Percentiles rank a stretch among this genome's conserved stretches.
These are phyloP conservation scores for Pseudognaphalium luteoalbum DNA, from an alignment of 129 eudicot genomes.

Conservation along the genomic window DNA sequence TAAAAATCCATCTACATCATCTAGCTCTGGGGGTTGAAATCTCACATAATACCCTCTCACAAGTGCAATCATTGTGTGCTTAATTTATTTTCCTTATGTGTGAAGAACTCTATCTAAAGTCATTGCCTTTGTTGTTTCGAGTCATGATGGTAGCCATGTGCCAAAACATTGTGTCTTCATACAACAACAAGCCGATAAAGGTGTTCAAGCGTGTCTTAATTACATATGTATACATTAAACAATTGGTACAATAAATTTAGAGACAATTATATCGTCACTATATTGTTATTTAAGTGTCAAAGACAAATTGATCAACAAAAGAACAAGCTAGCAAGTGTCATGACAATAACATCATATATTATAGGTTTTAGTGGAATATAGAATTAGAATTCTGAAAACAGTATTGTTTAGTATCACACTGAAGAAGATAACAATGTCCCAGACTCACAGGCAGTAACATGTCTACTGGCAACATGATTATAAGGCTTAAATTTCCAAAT, in stretches of 20 bases:
- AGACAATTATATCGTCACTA: background rate
- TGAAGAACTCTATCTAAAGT: background rate
- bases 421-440: background rate
- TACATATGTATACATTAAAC: background rate
- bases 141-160: constrained; percentile 1
- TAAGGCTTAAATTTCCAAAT: background rate
- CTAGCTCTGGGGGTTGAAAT: too few relatives aligned
- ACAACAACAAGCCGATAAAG: background rate
- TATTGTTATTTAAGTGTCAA: background rate
- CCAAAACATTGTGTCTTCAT: background rate
- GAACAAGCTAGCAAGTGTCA: too few relatives aligned
- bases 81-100: too few relatives aligned
- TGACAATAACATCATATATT: too few relatives aligned
- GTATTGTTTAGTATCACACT: background rate
- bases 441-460: background rate
- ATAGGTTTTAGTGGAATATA: too few relatives aligned
- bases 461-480: background rate
- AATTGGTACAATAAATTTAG: background rate
- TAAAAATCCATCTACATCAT: too few relatives aligned
- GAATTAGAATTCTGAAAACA: background rate
- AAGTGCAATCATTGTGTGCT: too few relatives aligned
- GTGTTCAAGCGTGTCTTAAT: background rate
- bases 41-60: too few relatives aligned
- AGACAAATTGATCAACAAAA: too few relatives aligned
- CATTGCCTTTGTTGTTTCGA: background rate